phyloP scores from a whole-genome alignment of 345 rosid species.

The Combretum micranthum region DNA sequence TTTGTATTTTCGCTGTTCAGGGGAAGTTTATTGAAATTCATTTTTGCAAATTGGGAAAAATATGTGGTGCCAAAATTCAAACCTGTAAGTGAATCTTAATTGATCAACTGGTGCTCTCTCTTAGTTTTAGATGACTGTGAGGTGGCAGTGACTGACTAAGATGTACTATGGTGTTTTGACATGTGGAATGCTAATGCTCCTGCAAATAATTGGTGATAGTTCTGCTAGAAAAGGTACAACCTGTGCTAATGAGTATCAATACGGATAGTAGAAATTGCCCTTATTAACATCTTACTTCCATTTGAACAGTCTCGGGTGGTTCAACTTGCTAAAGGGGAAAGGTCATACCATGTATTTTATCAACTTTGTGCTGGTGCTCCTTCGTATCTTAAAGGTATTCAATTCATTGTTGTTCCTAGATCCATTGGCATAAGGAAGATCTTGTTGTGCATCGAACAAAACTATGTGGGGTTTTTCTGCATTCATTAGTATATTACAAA shows the following conservation, averaged over 20 bases:
- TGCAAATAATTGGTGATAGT: conserved; percentile 32
- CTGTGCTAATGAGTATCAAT: too few relatives aligned
- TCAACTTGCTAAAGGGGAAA: conserved; percentile 78
- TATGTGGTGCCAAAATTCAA: conserved; percentile 76
- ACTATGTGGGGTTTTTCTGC: too few relatives aligned
- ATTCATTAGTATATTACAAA: too few relatives aligned
- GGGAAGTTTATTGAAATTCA: conserved; percentile 87
- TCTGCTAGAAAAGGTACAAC: conserved; percentile 83
- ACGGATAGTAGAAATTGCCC: not conserved
- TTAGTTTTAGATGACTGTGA: not conserved
- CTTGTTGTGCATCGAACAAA: too few relatives aligned
- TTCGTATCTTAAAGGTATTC: conserved; percentile 66
- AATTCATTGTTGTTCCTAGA: not conserved
- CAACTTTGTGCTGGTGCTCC: conserved; percentile 97
- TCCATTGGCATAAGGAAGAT: too few relatives aligned
- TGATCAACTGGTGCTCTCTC: not conserved
- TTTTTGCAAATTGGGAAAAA: conserved; percentile 71
- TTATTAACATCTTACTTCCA: conserved; percentile 26
- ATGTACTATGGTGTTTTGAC: conserved; percentile 6
- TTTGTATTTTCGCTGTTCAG: conserved; percentile 24
- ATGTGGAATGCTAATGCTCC: conserved; percentile 12
- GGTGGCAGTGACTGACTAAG: conserved; percentile 22
- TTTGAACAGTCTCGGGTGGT: conserved; percentile 90
- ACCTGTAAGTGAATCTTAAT: conserved; percentile 53
- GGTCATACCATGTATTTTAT: conserved; percentile 89